These are phyloP conservation scores for Geotrichum macrosporum DNA, from an alignment of 1,139 yeast genomes.

Conservation along the genomic window DNA sequence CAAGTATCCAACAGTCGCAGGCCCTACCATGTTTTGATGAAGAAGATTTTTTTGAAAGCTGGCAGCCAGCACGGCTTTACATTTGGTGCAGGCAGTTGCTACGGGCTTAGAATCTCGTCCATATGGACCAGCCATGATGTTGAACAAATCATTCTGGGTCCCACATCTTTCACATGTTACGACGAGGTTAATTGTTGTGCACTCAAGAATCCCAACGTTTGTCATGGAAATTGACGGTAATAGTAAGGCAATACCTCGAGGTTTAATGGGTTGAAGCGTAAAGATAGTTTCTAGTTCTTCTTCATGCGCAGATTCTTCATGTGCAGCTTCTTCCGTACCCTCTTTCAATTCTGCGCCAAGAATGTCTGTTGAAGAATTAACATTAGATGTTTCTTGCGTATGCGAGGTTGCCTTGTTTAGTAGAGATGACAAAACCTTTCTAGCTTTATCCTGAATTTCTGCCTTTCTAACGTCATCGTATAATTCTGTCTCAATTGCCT, in stretches of 20 bases:
- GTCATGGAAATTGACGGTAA: conserved; percentile 35
- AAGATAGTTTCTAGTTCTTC: neutral
- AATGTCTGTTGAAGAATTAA: conserved; percentile 5
- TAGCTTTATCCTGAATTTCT: conserved; percentile 23
- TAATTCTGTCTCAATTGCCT: too few species aligned
- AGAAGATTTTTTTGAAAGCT: conserved; percentile 39
- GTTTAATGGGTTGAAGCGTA: conserved; percentile 16
- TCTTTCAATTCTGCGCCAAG: conserved; percentile 16
- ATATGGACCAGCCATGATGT: conserved; percentile 38
- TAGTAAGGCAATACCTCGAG: conserved; percentile 37
- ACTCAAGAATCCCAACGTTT: conserved; percentile 38
- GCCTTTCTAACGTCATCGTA: conserved; percentile 21
- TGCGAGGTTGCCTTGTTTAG: too few species aligned
- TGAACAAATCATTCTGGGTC: conserved; percentile 35
- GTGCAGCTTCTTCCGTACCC: conserved; percentile 6
- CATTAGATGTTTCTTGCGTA: too few species aligned
- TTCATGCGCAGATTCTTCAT: conserved; percentile 4
- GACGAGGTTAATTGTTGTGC: conserved; percentile 36
- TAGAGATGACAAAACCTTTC: conserved; percentile 15
- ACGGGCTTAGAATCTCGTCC: conserved; percentile 38
- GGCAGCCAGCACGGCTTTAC: conserved; percentile 37
- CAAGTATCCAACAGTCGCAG: conserved; percentile 37
- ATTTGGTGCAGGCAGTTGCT: conserved; percentile 37
- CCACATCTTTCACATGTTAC: conserved; percentile 41
- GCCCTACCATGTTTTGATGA: conserved; percentile 25